Percentiles rank a stretch among this genome's conserved stretches.
These are phyloP conservation scores for Betula pendula DNA, from an alignment of 306 rosid genomes.

Conservation along the genomic window DNA sequence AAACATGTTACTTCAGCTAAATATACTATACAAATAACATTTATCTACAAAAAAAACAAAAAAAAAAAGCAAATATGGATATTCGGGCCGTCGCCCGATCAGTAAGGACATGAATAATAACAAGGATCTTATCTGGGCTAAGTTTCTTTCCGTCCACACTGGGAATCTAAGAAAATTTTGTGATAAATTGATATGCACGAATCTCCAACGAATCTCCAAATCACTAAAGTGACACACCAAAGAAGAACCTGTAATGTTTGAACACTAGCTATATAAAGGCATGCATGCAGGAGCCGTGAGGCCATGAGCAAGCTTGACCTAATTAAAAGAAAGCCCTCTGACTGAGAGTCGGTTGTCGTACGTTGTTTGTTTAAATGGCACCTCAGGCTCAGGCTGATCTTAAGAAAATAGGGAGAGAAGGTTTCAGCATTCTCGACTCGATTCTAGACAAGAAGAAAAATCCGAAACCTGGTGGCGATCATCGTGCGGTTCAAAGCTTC, in stretches of 20 bases:
- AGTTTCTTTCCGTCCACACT: neutral
- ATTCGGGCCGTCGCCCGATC: too few relatives aligned
- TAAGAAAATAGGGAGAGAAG: neutral
- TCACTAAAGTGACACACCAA: neutral
- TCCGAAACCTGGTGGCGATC: neutral
- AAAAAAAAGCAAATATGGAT: too few relatives aligned
- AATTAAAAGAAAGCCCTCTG: neutral
- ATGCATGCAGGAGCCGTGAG: neutral
- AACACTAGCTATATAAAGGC: neutral
- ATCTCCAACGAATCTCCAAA: neutral
- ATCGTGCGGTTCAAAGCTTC: neutral
- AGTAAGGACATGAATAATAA: too few relatives aligned
- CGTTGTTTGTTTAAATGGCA: neutral
- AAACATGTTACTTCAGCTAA: too few relatives aligned
- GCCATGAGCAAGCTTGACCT: neutral
- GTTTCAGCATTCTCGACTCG: neutral
- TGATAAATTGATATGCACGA: neutral
- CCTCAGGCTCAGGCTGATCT: neutral
- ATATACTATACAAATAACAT: too few relatives aligned
- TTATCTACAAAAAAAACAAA: too few relatives aligned
- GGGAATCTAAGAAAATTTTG: neutral
- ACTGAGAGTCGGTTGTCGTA: neutral
- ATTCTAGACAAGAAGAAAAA: neutral
- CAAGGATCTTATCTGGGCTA: too few relatives aligned
- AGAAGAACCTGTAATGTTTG: neutral